These are phyloP conservation scores for Tetrapisispora phaffii DNA, from an alignment of 805 yeast species.

Conservation along the genomic window DNA sequence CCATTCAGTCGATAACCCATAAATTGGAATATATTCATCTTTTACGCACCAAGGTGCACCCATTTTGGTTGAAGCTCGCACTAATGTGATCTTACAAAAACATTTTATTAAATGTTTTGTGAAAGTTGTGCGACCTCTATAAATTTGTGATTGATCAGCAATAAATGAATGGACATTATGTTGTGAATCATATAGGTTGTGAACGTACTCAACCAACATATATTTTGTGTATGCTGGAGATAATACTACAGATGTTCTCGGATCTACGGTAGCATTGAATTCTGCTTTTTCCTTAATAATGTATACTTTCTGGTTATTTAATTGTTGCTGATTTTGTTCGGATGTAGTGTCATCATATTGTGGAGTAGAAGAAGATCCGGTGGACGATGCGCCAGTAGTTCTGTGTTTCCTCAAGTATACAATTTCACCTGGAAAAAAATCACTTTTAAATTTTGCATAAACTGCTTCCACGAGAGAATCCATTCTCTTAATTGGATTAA, in stretches of 20 bases:
- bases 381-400: background rate
- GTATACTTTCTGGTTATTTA: conserved; percentile 29
- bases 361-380: conserved; percentile 12
- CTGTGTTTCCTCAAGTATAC: conserved; percentile 44
- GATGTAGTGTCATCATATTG: conserved; percentile 6
- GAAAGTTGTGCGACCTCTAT: conserved; percentile 76
- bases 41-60: conserved; percentile 97
- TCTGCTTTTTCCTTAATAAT: conserved; percentile 78
- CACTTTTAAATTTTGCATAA: conserved; percentile 63
- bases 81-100: conserved; percentile 60
- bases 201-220: conserved; percentile 48
- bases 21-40: conserved; percentile 42
- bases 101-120: conserved; percentile 86
- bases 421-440: conserved; percentile 85
- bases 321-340: conserved; percentile 10
- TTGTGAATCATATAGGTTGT: background rate
- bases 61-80: conserved; percentile 66
- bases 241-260: conserved; percentile 27
- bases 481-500: conserved; percentile 68
- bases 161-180: conserved; percentile 49
- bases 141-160: conserved; percentile 61
- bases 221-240: conserved; percentile 56
- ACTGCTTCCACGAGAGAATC: conserved; percentile 85
- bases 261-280: conserved; percentile 42
- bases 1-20: conserved; percentile 29